Percentiles rank a stretch among this genome's conserved stretches.
phyloP scores from a whole-genome alignment of 192 early-diverging fungal genomes.

The Cetraspora pellucida region DNA sequence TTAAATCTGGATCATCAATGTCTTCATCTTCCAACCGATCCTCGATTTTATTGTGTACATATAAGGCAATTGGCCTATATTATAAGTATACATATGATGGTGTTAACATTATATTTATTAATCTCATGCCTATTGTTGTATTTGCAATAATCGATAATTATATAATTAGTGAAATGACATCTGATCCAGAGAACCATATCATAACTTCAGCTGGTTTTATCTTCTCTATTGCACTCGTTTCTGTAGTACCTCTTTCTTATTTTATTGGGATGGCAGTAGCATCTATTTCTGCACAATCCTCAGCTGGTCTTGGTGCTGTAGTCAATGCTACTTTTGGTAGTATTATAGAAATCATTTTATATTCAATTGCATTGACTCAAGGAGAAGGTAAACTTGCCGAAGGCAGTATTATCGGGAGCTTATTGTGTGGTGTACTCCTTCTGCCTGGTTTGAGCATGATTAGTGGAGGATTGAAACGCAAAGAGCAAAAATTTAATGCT shows the following conservation, averaged over 20 bases:
- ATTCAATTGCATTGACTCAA: conserved; percentile 83
- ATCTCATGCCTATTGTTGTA: conserved; percentile 79
- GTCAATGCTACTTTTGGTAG: conserved; percentile 98
- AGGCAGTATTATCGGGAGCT: conserved; percentile 90
- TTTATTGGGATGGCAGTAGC: conserved; percentile 97
- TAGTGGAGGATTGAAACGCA: conserved; percentile 83
- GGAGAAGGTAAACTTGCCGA: conserved; percentile 88
- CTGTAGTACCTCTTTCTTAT: conserved; percentile 90
- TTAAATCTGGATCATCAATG: conserved; percentile 58
- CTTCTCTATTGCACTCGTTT: conserved; percentile 69
- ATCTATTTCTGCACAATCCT: conserved; percentile 95
- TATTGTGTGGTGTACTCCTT: conserved; percentile 84
- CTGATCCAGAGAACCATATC: conserved; percentile 45
- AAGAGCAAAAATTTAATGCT: conserved; percentile 94
- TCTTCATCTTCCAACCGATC: conserved; percentile 39
- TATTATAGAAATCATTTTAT: conserved; percentile 95
- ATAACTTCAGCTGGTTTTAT: conserved; percentile 51
- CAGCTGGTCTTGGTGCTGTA: conserved; percentile 89
- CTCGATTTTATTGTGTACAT: conserved; percentile 83
- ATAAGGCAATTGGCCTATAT: conserved; percentile 89
- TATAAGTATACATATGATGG: conserved; percentile 97
- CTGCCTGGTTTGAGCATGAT: conserved; percentile 96
- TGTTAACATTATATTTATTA: conserved; percentile 96
- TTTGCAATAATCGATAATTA: conserved; percentile 86
- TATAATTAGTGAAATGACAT: conserved; percentile 53